Evolutionary conservation across 1,284 basidiomycete genomes (phyloP).

Genomic region (Pyrrhoderma noxium): DNA sequence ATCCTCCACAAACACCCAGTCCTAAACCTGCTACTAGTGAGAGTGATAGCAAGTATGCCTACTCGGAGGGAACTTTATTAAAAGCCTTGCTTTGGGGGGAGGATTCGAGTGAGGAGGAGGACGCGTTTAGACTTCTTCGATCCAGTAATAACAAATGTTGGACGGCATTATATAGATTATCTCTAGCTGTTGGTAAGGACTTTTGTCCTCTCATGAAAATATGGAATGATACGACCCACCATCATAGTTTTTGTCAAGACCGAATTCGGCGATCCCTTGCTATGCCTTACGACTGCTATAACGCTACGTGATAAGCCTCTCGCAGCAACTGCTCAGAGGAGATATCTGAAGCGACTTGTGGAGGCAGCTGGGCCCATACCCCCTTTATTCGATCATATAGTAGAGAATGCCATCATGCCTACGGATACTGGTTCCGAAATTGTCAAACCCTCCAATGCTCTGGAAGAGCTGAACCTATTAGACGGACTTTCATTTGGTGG

Average conservation of each 20-base stretch:
- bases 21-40: slow-evolving; percentile 64
- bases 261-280: slow-evolving; percentile 61
- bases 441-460: slow-evolving; percentile 16
- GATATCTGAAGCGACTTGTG: slow-evolving; percentile 43
- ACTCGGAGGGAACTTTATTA: slow-evolving; percentile 68
- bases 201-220: slow-evolving; percentile 7
- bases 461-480: slow-evolving; percentile 78
- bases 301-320: slow-evolving; percentile 71
- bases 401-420: not conserved
- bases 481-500: slow-evolving; percentile 53
- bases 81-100: slow-evolving; percentile 69
- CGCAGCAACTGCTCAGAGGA: slow-evolving; percentile 42
- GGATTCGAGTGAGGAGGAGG: slow-evolving; percentile 37
- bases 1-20: slow-evolving; percentile 69
- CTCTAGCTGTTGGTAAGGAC: slow-evolving; percentile 65
- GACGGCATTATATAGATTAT: slow-evolving; percentile 70
- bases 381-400: slow-evolving; percentile 15
- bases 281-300: slow-evolving; percentile 73
- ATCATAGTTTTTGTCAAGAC: slow-evolving; percentile 63
- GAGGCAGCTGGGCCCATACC: slow-evolving; percentile 30
- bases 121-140: slow-evolving; percentile 59
- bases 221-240: slow-evolving; percentile 6
- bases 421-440: not conserved
- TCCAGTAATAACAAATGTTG: slow-evolving; percentile 51
- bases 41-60: slow-evolving; percentile 64